Evolutionary conservation across 768 basidiomycete genomes (phyloP).

Genomic region (Mycena rosella): DNA sequence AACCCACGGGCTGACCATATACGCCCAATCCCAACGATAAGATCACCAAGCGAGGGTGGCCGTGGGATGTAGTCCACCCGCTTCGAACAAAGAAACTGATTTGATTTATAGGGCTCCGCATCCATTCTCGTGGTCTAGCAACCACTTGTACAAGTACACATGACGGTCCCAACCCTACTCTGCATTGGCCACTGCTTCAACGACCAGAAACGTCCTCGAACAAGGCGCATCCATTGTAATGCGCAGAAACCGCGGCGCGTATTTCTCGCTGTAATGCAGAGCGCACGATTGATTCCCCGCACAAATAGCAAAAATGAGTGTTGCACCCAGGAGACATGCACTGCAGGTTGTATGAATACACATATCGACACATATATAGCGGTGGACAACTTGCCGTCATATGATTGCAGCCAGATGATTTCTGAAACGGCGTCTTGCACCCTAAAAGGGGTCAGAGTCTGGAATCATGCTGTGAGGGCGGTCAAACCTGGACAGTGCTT

Average conservation of each 20-base stretch:
- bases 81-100: too few species aligned
- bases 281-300: constrained; percentile 59
- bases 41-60: too few species aligned
- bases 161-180: too few species aligned
- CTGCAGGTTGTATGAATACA: constrained; percentile 46
- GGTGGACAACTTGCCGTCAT: constrained; percentile 60
- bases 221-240: constrained; percentile 50
- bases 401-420: constrained; percentile 67
- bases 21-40: too few species aligned
- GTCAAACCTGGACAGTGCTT: constrained; percentile 69
- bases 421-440: constrained; percentile 63
- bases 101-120: too few species aligned
- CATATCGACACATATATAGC: not conserved
- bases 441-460: constrained; percentile 42
- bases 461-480: not conserved
- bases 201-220: constrained; percentile 53
- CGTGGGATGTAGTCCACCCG: too few species aligned
- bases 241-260: constrained; percentile 42
- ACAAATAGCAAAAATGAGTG: constrained; percentile 68
- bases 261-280: constrained; percentile 51
- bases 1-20: too few species aligned
- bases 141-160: too few species aligned
- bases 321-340: constrained; percentile 72
- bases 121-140: too few species aligned
- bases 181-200: too few species aligned